Evolutionary conservation across 2,329 filamentous ascomycete genomes (phyloP).

Genomic region (Colletotrichum somersetense): DNA sequence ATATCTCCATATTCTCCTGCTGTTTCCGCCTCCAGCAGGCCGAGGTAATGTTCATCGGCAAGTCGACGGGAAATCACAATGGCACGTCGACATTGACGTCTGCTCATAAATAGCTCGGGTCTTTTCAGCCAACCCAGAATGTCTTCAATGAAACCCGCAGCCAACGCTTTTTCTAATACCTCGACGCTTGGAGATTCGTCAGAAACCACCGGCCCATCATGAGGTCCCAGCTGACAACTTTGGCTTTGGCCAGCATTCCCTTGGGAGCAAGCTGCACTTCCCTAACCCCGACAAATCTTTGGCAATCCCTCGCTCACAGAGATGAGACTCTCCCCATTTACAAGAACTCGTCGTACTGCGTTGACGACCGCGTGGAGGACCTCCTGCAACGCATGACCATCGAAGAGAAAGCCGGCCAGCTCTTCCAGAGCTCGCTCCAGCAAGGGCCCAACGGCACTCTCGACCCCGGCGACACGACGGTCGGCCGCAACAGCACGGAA

Average conservation of each 20-base stretch:
- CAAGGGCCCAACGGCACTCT: conserved; percentile 44
- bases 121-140: not conserved
- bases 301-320: not conserved
- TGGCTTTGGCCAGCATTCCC: conserved; percentile 17
- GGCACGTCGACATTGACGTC: not conserved
- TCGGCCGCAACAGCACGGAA: conserved; percentile 47
- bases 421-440: conserved; percentile 57
- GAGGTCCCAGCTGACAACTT: conserved; percentile 10
- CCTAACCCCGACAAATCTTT: not conserved
- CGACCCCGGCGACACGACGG: conserved; percentile 24
- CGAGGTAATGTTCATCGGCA: not conserved
- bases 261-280: conserved; percentile 1
- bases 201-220: not conserved
- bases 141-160: rapidly evolving
- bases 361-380: conserved; percentile 62
- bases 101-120: conserved; percentile 17
- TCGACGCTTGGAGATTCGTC: too few species aligned
- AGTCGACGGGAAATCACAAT: not conserved
- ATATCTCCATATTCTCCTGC: not conserved
- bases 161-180: rapidly evolving
- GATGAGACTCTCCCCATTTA: conserved; percentile 37
- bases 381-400: conserved; percentile 60
- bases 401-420: conserved; percentile 62
- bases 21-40: not conserved
- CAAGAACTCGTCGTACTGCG: conserved; percentile 52